Evolutionary conservation across 331 rosid species (phyloP).

Genomic region (Cydonia oblonga): DNA sequence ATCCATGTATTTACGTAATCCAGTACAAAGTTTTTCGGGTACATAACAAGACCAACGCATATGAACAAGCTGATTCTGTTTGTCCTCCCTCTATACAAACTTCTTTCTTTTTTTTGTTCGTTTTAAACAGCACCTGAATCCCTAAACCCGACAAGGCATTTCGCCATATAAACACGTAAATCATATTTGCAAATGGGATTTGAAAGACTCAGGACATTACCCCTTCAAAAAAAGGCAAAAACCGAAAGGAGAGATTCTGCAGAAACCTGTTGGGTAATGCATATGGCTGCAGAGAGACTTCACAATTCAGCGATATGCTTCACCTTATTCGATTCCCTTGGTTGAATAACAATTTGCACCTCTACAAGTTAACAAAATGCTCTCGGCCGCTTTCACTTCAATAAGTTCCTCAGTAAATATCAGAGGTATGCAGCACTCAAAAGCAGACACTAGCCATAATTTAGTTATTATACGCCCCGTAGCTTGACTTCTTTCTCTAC

Average conservation of each 20-base stretch:
- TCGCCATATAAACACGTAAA: constrained; percentile 5
- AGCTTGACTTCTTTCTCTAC: constrained; percentile 18
- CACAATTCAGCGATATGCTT: constrained; percentile 43
- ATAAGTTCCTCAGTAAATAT: constrained; percentile 24
- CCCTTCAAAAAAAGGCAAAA: constrained; percentile 16
- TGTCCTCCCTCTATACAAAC: constrained; percentile 26
- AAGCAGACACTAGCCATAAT: constrained; percentile 11
- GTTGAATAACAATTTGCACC: constrained; percentile 42
- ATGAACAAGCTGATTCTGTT: constrained; percentile 5
- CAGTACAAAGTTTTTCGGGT: neutral
- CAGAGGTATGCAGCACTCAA: constrained; percentile 18
- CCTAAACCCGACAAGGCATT: constrained; percentile 18
- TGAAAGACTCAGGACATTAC: constrained; percentile 17
- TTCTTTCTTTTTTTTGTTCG: neutral
- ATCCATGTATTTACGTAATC: constrained; percentile 10
- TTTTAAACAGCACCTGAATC: neutral
- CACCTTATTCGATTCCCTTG: constrained; percentile 48
- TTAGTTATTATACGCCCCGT: constrained; percentile 4
- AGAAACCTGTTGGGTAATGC: constrained; percentile 30
- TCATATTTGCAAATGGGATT: constrained; percentile 30
- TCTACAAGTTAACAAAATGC: constrained; percentile 44
- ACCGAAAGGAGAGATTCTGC: constrained; percentile 39
- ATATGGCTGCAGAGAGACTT: constrained; percentile 40
- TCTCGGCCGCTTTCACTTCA: constrained; percentile 30
- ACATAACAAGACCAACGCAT: constrained; percentile 5